A percentile compares a stretch with the other conserved stretches of the same genome.
These are phyloP conservation scores for Candida easanensis DNA, from an alignment of 805 yeast species.

Conservation along the genomic window DNA sequence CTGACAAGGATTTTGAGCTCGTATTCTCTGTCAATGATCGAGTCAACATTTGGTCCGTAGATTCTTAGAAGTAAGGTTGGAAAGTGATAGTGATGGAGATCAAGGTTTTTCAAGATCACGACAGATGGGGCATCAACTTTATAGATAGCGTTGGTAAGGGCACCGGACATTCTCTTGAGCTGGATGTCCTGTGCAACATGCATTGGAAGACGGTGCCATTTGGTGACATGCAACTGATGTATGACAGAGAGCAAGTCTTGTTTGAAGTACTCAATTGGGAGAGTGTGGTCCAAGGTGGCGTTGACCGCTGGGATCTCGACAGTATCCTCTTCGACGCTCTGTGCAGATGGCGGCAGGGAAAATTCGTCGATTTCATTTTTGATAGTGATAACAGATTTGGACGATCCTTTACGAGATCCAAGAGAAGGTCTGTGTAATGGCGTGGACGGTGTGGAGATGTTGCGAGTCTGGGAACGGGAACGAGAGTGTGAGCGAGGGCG, in stretches of 20 bases:
- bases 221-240: constrained; percentile 62
- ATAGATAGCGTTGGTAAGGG: constrained; percentile 88
- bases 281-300: constrained; percentile 65
- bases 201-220: constrained; percentile 60
- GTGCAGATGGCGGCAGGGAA: constrained; percentile 9
- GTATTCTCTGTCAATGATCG: constrained; percentile 79
- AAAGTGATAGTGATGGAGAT: constrained; percentile 36
- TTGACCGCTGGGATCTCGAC: constrained; percentile 45
- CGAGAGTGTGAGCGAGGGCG: constrained; percentile 15
- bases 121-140: constrained; percentile 57
- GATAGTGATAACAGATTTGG: constrained; percentile 14
- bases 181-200: constrained; percentile 42
- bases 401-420: constrained; percentile 15
- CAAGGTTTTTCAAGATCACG: constrained; percentile 33
- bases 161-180: constrained; percentile 79
- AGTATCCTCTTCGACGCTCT: constrained; percentile 9
- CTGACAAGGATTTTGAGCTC: constrained; percentile 74
- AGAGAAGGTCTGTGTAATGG: constrained; percentile 18
- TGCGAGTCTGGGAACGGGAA: constrained; percentile 19
- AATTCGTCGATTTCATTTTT: constrained; percentile 9
- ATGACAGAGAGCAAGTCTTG: constrained; percentile 70
- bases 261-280: constrained; percentile 83
- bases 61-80: constrained; percentile 73
- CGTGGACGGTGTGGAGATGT: neutral
- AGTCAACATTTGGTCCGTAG: constrained; percentile 84